Evolutionary conservation across 2,329 filamentous ascomycete genomes (phyloP).

Genomic region (Tolypocladium endophyticum): DNA sequence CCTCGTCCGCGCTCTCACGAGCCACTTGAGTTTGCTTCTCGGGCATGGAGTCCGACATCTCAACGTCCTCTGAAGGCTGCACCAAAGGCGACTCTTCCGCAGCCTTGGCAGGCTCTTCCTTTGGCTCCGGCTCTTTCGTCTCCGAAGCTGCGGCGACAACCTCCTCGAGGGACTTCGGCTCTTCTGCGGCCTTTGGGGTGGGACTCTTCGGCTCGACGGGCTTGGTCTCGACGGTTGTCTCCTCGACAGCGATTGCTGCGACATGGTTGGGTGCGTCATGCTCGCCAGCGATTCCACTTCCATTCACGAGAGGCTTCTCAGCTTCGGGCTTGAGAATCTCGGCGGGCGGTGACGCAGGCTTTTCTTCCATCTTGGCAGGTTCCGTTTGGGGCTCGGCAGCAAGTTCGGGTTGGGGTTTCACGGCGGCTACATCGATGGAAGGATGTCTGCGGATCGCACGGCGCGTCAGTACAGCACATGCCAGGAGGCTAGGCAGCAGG

Average conservation of each 20-base stretch:
- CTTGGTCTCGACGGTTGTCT: not conserved
- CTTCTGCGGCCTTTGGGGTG: not conserved
- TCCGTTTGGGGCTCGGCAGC: conserved; percentile 5
- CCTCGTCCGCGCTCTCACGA: not conserved
- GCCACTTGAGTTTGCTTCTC: conserved; percentile 4
- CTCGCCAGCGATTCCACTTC: conserved; percentile 4
- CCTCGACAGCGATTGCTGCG: not conserved
- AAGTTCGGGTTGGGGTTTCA: conserved; percentile 6
- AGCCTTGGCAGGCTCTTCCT: not conserved
- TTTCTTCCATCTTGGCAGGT: not conserved
- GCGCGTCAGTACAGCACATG: conserved; percentile 12
- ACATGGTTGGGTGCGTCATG: conserved; percentile 2
- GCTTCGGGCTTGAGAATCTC: conserved; percentile 2
- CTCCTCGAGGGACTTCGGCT: not conserved
- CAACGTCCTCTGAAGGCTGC: conserved; percentile 10
- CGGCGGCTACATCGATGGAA: conserved; percentile 1
- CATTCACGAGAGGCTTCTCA: conserved; percentile 8
- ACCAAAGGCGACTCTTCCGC: conserved; percentile 4
- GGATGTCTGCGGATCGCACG: conserved; percentile 3
- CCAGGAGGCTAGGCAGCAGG: not conserved
- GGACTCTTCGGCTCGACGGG: not conserved
- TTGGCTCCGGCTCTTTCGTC: not conserved
- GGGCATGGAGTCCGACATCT: conserved; percentile 12
- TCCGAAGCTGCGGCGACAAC: not conserved
- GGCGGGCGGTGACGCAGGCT: not conserved